Conservation (phyloP, 345 rosid species). For the Iberis pinnata region DNA sequence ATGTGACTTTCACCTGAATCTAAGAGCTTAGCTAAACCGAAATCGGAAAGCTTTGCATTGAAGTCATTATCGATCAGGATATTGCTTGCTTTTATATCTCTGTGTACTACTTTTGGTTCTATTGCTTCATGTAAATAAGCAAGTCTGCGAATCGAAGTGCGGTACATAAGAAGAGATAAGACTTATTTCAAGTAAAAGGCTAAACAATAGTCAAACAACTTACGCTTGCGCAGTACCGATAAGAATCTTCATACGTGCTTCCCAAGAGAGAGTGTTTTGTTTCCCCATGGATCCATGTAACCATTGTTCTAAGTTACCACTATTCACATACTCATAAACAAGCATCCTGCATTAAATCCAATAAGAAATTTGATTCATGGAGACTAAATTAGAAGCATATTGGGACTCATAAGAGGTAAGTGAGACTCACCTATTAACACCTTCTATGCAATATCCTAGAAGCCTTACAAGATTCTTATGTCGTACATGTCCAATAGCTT, state of each 20-base stretch:
- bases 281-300: conserved; percentile 56
- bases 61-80: conserved; percentile 76
- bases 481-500: conserved; percentile 93
- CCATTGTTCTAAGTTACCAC: conserved; percentile 89
- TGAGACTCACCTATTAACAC: conserved; percentile 64
- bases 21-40: conserved; percentile 93
- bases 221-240: conserved; percentile 84
- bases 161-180: neutral
- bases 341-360: conserved; percentile 48
- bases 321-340: conserved; percentile 80
- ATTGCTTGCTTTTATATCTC: conserved; percentile 96
- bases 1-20: conserved; percentile 89
- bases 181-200: neutral
- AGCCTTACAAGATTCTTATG: conserved; percentile 94
- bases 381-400: conserved; percentile 2
- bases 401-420: conserved; percentile 9
- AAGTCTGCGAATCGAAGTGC: conserved; percentile 46
- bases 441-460: conserved; percentile 89
- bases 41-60: conserved; percentile 92
- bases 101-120: conserved; percentile 92
- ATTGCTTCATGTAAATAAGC: conserved; percentile 97
- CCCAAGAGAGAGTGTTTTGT: conserved; percentile 62
- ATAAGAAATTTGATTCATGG: neutral
- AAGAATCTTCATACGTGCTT: conserved; percentile 75
- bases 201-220: conserved; percentile 32